Percentiles rank a stretch among this genome's conserved stretches.
These are phyloP conservation scores for Pseudoneurospora amorphoporcata DNA, from an alignment of 495 filamentous ascomycete genomes.

Conservation along the genomic window DNA sequence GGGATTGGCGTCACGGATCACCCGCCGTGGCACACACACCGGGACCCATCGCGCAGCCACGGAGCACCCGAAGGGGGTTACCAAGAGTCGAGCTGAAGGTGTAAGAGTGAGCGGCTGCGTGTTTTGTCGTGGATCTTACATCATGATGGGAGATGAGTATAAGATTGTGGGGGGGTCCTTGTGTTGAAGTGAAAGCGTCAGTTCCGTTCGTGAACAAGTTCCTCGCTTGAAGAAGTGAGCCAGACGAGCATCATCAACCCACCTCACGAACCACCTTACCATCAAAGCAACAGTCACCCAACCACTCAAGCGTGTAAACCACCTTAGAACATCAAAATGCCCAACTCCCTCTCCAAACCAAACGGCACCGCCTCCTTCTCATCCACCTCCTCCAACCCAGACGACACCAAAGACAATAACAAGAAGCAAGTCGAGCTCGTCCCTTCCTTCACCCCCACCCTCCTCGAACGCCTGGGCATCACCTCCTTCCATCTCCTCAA, in stretches of 20 bases:
- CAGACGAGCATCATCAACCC: not conserved
- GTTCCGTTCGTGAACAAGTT: too few species aligned
- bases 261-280: not conserved
- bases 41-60: not conserved
- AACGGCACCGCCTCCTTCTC: not conserved
- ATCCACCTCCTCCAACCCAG: not conserved
- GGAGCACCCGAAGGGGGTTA: not conserved
- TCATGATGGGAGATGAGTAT: not conserved
- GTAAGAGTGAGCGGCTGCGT: not conserved
- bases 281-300: not conserved
- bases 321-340: too few species aligned
- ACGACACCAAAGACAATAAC: not conserved
- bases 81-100: not conserved
- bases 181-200: too few species aligned
- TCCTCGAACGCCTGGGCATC: constrained; percentile 18
- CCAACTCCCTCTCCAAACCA: not conserved
- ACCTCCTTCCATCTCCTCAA: constrained; percentile 27
- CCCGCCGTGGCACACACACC: not conserved
- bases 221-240: not conserved
- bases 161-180: not conserved
- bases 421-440: not conserved
- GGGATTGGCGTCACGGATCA: not conserved
- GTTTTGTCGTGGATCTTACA: too few species aligned
- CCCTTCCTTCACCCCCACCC: constrained; percentile 9
- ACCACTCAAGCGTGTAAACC: too few species aligned